Percentiles rank a stretch among this genome's conserved stretches.
These are phyloP conservation scores for Paragyromitra xinjiangensis DNA, from an alignment of 495 filamentous ascomycete species.

Conservation along the genomic window DNA sequence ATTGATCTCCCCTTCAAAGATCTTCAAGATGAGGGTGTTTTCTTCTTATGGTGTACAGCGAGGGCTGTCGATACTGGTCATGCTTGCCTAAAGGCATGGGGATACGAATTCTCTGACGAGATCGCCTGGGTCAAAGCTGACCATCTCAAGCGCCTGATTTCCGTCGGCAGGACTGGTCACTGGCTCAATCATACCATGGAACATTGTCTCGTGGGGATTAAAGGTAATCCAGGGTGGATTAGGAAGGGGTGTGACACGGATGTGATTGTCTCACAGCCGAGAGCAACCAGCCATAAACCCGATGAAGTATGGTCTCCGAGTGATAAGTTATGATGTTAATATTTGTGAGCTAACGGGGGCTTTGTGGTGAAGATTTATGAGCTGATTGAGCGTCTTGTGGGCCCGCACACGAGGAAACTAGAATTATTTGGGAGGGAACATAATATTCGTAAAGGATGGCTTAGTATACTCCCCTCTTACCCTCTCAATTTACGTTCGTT, in stretches of 20 bases:
- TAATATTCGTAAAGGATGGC: conserved; percentile 53
- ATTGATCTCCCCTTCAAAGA: conserved; percentile 40
- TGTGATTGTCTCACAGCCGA: conserved; percentile 46
- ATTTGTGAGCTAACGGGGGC: conserved; percentile 11
- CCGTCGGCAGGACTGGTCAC: conserved; percentile 51
- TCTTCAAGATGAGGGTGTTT: conserved; percentile 47
- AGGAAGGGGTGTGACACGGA: conserved; percentile 23
- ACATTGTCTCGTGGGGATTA: conserved; percentile 49
- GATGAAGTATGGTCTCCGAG: conserved; percentile 40
- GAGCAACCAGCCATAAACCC: conserved; percentile 51
- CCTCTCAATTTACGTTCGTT: neutral
- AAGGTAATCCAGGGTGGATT: conserved; percentile 34
- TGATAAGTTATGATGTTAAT: conserved; percentile 4
- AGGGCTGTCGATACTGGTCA: conserved; percentile 38
- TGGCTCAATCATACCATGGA: conserved; percentile 55
- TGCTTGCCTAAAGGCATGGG: conserved; percentile 48
- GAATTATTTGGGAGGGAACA: conserved; percentile 51
- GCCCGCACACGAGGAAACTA: conserved; percentile 33
- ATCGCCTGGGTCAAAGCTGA: conserved; percentile 53
- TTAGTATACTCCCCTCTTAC: conserved; percentile 22
- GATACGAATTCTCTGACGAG: conserved; percentile 47
- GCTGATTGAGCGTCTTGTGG: conserved; percentile 48
- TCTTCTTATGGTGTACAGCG: conserved; percentile 53
- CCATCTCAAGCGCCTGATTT: conserved; percentile 48
- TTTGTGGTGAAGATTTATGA: conserved; percentile 43